Percentiles rank a stretch among this genome's conserved stretches.
Evolutionary conservation across 805 yeast species (phyloP).

Genomic region (Suhomyces sp.): DNA sequence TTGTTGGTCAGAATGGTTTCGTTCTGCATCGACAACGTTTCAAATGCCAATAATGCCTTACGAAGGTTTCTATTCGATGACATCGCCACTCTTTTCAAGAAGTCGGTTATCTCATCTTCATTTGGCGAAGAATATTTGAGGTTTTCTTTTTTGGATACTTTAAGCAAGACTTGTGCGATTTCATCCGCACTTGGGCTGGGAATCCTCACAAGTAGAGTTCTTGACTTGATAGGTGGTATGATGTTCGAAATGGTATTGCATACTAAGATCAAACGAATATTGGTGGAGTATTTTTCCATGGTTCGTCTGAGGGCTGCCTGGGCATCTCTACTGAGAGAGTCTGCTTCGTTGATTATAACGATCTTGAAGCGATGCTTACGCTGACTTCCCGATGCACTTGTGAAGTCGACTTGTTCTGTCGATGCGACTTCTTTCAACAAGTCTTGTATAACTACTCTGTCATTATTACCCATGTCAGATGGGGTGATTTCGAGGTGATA

Average conservation of each 20-base stretch:
- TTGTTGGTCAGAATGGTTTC: conserved; percentile 43
- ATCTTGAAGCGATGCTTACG: conserved; percentile 62
- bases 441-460: conserved; percentile 92
- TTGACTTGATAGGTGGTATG: conserved; percentile 89
- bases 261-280: conserved; percentile 77
- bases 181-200: conserved; percentile 74
- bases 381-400: conserved; percentile 29
- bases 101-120: conserved; percentile 26
- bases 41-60: conserved; percentile 72
- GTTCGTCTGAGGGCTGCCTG: conserved; percentile 95
- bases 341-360: conserved; percentile 89
- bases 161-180: conserved; percentile 50
- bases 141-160: conserved; percentile 58
- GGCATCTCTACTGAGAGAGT: conserved; percentile 84
- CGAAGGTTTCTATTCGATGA: conserved; percentile 71
- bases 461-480: conserved; percentile 93
- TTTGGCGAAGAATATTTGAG: conserved; percentile 41
- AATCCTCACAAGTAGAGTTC: conserved; percentile 84
- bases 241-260: conserved; percentile 90
- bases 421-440: conserved; percentile 91
- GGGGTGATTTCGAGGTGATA: conserved; percentile 95
- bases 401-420: conserved; percentile 88
- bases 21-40: conserved; percentile 73
- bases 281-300: conserved; percentile 91
- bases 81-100: conserved; percentile 51